phyloP scores from a whole-genome alignment of 805 yeast genomes.

The Tetrapisispora iriomotensis region DNA sequence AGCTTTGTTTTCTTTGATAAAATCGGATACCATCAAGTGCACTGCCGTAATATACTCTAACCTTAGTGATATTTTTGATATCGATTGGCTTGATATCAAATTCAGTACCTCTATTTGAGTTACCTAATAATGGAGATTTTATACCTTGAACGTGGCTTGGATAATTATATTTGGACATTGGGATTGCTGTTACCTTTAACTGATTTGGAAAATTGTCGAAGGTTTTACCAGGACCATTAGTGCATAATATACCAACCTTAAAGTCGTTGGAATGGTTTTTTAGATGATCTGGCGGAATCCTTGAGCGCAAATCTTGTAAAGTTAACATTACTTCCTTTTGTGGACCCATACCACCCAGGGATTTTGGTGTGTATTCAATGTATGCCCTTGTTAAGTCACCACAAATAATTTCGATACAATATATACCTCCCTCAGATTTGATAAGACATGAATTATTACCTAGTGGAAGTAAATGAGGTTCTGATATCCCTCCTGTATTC shows the following conservation, averaged over 20 bases:
- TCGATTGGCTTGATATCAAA: conserved; percentile 22
- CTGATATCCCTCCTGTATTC: conserved; percentile 13
- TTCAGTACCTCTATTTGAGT: conserved; percentile 21
- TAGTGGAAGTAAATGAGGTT: conserved; percentile 39
- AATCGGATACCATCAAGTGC: conserved; percentile 79
- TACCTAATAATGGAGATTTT: conserved; percentile 24
- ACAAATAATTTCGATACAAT: conserved; percentile 55
- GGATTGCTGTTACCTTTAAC: conserved; percentile 11
- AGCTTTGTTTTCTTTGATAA: conserved; percentile 19
- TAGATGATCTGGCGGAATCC: conserved; percentile 24
- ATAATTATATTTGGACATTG: conserved; percentile 24
- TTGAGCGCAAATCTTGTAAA: conserved; percentile 35
- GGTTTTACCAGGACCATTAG: conserved; percentile 48
- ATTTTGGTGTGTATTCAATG: conserved; percentile 49
- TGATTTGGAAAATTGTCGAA: conserved; percentile 39
- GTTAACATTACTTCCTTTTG: conserved; percentile 42
- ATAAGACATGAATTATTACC: conserved; percentile 38
- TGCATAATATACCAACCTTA: conserved; percentile 42
- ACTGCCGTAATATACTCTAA: conserved; percentile 62
- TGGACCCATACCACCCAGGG: conserved; percentile 52
- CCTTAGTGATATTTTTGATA: conserved; percentile 32
- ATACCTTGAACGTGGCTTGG: conserved; percentile 16
- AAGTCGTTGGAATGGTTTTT: conserved; percentile 24
- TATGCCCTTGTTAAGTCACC: conserved; percentile 45
- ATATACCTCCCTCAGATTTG: conserved; percentile 57